A percentile compares a stretch with the other conserved stretches of the same genome.
These are phyloP conservation scores for Tylopilus sp. DNA, from an alignment of 768 basidiomycete genomes.

Conservation along the genomic window DNA sequence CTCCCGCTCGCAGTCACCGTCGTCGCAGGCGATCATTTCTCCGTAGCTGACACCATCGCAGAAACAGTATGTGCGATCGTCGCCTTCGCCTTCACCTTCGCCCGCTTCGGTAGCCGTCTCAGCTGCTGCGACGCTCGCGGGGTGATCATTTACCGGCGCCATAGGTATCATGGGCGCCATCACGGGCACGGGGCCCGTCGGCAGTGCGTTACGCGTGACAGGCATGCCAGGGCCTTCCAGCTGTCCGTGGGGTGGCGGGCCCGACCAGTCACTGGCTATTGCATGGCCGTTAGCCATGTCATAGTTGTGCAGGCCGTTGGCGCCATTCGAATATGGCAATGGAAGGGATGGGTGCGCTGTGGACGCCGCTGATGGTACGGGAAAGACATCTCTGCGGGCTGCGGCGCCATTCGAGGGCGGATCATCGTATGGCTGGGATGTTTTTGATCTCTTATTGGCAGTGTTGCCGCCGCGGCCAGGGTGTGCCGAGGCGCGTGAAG, in stretches of 20 bases:
- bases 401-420: conserved; percentile 38
- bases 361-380: conserved; percentile 48
- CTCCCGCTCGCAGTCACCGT: conserved; percentile 73
- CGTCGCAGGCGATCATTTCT: conserved; percentile 95
- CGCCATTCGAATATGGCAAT: conserved; percentile 34
- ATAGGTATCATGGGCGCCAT: conserved; percentile 23
- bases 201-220: conserved; percentile 44
- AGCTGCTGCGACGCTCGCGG: conserved; percentile 37
- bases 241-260: conserved; percentile 47
- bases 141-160: conserved; percentile 30
- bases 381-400: conserved; percentile 42
- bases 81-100: conserved; percentile 51
- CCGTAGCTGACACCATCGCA: conserved; percentile 85
- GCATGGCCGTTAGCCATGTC: conserved; percentile 36
- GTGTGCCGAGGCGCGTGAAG: conserved; percentile 28
- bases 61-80: conserved; percentile 74
- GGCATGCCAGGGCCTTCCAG: conserved; percentile 82
- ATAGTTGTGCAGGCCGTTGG: conserved; percentile 39
- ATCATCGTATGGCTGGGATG: conserved; percentile 38
- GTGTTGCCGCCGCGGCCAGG: conserved; percentile 31
- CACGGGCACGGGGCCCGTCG: conserved; percentile 24
- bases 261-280: conserved; percentile 45
- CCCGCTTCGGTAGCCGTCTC: conserved; percentile 44
- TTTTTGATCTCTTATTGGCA: conserved; percentile 42
- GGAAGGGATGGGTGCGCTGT: conserved; percentile 54